Evolutionary conservation across 2,329 filamentous ascomycete genomes (phyloP).

Genomic region (Periconia sp.): DNA sequence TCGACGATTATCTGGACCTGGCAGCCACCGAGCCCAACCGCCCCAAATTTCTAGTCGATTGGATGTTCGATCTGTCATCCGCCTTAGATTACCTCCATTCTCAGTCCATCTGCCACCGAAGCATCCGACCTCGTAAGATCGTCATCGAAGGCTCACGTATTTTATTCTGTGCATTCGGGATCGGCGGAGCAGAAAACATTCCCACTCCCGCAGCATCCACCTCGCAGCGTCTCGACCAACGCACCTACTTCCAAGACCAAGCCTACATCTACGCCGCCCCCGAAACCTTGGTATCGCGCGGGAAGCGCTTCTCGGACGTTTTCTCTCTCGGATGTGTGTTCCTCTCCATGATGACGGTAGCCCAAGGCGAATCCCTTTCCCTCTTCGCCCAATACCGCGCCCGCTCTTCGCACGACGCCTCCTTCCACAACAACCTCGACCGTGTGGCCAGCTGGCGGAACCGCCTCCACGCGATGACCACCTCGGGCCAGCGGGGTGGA

Average conservation of each 20-base stretch:
- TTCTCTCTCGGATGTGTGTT: constrained; percentile 46
- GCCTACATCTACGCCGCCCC: constrained; percentile 43
- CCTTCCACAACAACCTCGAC: constrained; percentile 44
- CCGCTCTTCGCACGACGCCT: constrained; percentile 36
- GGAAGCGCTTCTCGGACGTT: constrained; percentile 41
- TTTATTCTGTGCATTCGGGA: constrained; percentile 41
- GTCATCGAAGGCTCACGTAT: constrained; percentile 39
- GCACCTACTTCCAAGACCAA: constrained; percentile 37
- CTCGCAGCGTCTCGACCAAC: constrained; percentile 32
- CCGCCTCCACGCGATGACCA: constrained; percentile 33
- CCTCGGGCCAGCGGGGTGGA: constrained; percentile 30
- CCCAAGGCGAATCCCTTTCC: constrained; percentile 37
- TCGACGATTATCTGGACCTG: constrained; percentile 42
- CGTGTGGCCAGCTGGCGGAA: constrained; percentile 38
- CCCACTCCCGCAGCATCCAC: constrained; percentile 31
- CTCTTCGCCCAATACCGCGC: constrained; percentile 39
- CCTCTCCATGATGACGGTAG: constrained; percentile 42
- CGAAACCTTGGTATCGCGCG: constrained; percentile 39
- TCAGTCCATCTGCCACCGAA: constrained; percentile 40
- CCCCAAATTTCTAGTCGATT: constrained; percentile 39
- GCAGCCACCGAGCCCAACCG: constrained; percentile 32
- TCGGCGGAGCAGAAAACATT: constrained; percentile 29
- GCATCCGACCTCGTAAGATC: constrained; percentile 44
- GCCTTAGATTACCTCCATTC: constrained; percentile 43
- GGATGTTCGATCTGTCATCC: constrained; percentile 44